Percentiles rank a stretch among this genome's conserved stretches.
These are phyloP conservation scores for Talaromyces sp. DNA, from an alignment of 2,329 filamentous ascomycete species.

Conservation along the genomic window DNA sequence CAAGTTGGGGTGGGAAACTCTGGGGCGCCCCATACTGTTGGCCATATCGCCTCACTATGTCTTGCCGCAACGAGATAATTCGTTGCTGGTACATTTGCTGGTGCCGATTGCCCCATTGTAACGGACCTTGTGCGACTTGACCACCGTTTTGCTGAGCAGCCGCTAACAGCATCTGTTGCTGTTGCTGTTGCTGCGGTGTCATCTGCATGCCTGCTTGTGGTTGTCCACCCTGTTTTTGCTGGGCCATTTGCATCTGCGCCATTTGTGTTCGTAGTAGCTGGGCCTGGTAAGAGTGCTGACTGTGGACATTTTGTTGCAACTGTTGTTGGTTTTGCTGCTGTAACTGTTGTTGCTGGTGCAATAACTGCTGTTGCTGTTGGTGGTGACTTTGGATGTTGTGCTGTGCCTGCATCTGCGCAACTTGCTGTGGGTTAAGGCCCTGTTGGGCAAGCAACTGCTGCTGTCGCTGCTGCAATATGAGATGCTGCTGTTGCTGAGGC, in stretches of 20 bases:
- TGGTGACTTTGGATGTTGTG: conserved; percentile 43
- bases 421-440: conserved; percentile 37
- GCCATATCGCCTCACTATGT: conserved; percentile 34
- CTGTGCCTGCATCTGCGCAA: conserved; percentile 41
- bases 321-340: conserved; percentile 26
- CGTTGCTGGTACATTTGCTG: conserved; percentile 33
- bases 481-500: conserved; percentile 36
- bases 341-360: conserved; percentile 28
- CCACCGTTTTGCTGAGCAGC: conserved; percentile 34
- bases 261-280: conserved; percentile 16
- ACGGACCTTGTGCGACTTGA: conserved; percentile 28
- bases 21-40: conserved; percentile 34
- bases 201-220: conserved; percentile 16
- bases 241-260: conserved; percentile 26
- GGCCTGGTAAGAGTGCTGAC: conserved; percentile 18
- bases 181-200: conserved; percentile 24
- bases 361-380: conserved; percentile 26
- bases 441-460: conserved; percentile 36
- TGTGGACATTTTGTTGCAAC: conserved; percentile 16
- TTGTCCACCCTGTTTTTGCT: conserved; percentile 18
- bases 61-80: conserved; percentile 30
- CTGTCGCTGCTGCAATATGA: conserved; percentile 30
- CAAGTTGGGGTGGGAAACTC: conserved; percentile 34
- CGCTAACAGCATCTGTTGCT: conserved; percentile 35
- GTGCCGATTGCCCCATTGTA: conserved; percentile 28